Percentiles rank a stretch among this genome's conserved stretches.
Conservation (phyloP, 2,329 filamentous ascomycete genomes). For the Pseudogymnoascus sp. region DNA sequence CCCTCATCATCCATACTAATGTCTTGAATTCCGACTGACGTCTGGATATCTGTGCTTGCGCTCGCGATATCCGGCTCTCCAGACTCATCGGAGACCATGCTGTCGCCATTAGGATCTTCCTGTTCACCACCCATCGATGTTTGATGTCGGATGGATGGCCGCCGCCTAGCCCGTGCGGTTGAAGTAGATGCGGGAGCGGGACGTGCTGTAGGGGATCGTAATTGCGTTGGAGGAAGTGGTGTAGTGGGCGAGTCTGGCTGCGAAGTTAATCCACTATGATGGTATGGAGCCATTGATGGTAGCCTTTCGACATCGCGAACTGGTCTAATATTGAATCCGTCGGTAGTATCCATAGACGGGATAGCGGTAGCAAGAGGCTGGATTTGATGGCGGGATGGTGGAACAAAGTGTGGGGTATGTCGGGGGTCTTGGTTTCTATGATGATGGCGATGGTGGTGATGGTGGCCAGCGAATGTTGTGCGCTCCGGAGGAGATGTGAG, state of each 20-base stretch:
- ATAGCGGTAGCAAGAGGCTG: slow-evolving; percentile 63
- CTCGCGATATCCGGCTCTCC: slow-evolving; percentile 65
- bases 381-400: slow-evolving; percentile 44
- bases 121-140: slow-evolving; percentile 77
- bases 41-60: slow-evolving; percentile 71
- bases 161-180: slow-evolving; percentile 52
- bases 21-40: slow-evolving; percentile 77
- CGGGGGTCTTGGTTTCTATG: slow-evolving; percentile 45
- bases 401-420: slow-evolving; percentile 38
- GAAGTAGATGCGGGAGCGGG: slow-evolving; percentile 47
- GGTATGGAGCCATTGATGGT: slow-evolving; percentile 69
- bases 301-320: slow-evolving; percentile 76
- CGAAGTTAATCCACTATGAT: slow-evolving; percentile 65
- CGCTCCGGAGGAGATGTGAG: slow-evolving; percentile 66
- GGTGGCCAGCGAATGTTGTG: slow-evolving; percentile 53
- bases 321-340: slow-evolving; percentile 67
- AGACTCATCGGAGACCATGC: slow-evolving; percentile 70
- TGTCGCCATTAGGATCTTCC: slow-evolving; percentile 80
- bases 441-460: slow-evolving; percentile 46
- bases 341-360: slow-evolving; percentile 59
- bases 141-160: slow-evolving; percentile 84
- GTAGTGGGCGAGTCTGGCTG: slow-evolving; percentile 89
- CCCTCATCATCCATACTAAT: slow-evolving; percentile 67
- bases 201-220: slow-evolving; percentile 48
- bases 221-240: slow-evolving; percentile 62